These are phyloP conservation scores for Apophysomyces trapeziformis DNA, from an alignment of 371 early-diverging fungal species.

Conservation along the genomic window DNA sequence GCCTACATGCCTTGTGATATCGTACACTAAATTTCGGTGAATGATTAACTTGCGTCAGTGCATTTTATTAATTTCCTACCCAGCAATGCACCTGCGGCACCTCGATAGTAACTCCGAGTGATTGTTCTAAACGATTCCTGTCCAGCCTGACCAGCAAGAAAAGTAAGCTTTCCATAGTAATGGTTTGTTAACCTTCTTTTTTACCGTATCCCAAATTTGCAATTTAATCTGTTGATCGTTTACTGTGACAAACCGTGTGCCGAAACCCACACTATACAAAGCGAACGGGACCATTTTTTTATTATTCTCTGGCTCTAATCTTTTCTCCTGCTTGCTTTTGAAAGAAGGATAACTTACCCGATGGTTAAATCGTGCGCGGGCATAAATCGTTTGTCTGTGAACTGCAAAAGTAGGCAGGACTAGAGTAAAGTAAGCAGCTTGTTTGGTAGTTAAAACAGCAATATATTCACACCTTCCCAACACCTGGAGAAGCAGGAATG, in stretches of 20 bases:
- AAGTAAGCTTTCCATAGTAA: conserved; percentile 3
- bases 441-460: background rate
- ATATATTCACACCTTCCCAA: conserved; percentile 65
- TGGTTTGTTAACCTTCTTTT: conserved; percentile 49
- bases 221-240: conserved; percentile 89
- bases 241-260: conserved; percentile 78
- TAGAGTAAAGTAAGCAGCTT: conserved; percentile 26
- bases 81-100: conserved; percentile 94
- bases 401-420: conserved; percentile 83
- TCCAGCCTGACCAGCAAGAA: conserved; percentile 66
- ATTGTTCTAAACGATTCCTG: conserved; percentile 97
- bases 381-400: conserved; percentile 83
- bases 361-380: conserved; percentile 88
- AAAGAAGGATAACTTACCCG: conserved; percentile 50
- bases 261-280: conserved; percentile 74
- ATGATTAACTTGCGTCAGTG: conserved; percentile 2
- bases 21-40: conserved; percentile 39
- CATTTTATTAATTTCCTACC: conserved; percentile 32
- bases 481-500: conserved; percentile 48
- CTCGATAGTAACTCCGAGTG: conserved; percentile 96
- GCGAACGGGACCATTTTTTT: conserved; percentile 9
- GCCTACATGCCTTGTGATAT: conserved; percentile 47
- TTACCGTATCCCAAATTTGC: conserved; percentile 99
- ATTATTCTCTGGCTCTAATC: conserved; percentile 3
- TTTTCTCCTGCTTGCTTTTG: background rate